phyloP scores from a whole-genome alignment of 805 yeast genomes.

The Komagataella pastoris region DNA sequence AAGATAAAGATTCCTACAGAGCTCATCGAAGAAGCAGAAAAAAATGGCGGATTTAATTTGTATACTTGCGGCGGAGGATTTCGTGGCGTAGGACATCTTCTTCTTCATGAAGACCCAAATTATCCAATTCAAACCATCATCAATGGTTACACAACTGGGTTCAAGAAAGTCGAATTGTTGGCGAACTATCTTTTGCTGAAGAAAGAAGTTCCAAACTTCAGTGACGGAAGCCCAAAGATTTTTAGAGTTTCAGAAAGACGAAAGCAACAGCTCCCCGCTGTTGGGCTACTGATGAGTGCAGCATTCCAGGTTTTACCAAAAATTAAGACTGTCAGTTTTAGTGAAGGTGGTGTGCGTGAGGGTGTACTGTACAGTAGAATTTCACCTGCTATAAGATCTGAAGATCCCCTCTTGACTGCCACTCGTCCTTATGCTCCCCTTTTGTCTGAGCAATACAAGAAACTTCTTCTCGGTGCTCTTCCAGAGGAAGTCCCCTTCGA shows the following conservation, averaged over 20 bases:
- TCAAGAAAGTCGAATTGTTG: slow-evolving; percentile 33
- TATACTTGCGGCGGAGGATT: slow-evolving; percentile 68
- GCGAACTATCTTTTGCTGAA: slow-evolving; percentile 38
- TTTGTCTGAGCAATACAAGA: slow-evolving; percentile 41
- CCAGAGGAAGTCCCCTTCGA: slow-evolving; percentile 47
- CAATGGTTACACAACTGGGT: slow-evolving; percentile 53
- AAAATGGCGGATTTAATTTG: slow-evolving; percentile 47
- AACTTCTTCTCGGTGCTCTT: slow-evolving; percentile 38
- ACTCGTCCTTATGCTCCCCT: slow-evolving; percentile 63
- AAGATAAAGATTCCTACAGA: slow-evolving; percentile 38
- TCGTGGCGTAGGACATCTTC: slow-evolving; percentile 53
- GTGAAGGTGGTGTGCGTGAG: slow-evolving; percentile 71
- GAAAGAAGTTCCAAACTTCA: slow-evolving; percentile 28
- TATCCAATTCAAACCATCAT: slow-evolving; percentile 63
- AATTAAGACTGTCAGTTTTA: slow-evolving; percentile 49
- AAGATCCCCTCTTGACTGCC: slow-evolving; percentile 60
- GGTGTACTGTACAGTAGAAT: slow-evolving; percentile 56
- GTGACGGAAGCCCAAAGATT: slow-evolving; percentile 23
- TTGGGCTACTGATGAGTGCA: slow-evolving; percentile 47
- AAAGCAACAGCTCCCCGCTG: slow-evolving; percentile 57
- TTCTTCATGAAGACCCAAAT: slow-evolving; percentile 32
- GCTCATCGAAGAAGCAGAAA: slow-evolving; percentile 33
- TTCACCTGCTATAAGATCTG: slow-evolving; percentile 40
- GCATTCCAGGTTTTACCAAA: slow-evolving; percentile 49
- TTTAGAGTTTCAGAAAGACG: slow-evolving; percentile 57